Percentiles rank a stretch among this genome's conserved stretches.
Evolutionary conservation across 352 stramenopile genomes (phyloP).

Genomic region (Globisporangium alternatum): DNA sequence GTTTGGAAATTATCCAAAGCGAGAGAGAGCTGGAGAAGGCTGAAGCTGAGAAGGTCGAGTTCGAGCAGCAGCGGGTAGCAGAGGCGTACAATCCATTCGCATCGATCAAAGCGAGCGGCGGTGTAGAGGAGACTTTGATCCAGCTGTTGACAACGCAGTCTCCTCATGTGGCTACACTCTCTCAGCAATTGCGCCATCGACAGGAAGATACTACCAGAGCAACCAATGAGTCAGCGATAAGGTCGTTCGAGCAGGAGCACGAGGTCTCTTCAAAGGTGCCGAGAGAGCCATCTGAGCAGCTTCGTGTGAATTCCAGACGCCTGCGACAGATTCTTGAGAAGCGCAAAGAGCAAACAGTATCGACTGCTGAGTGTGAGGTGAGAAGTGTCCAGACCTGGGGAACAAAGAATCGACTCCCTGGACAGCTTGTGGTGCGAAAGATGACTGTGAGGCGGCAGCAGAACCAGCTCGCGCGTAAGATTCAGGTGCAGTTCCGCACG

Average conservation of each 20-base stretch:
- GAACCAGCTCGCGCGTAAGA: slow-evolving; percentile 41
- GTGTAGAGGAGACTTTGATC: slow-evolving; percentile 44
- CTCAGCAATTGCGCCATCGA: slow-evolving; percentile 44
- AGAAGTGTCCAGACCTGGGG: slow-evolving; percentile 20
- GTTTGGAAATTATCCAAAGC: slow-evolving; percentile 33
- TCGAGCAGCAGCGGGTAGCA: slow-evolving; percentile 20
- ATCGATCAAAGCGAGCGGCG: slow-evolving; percentile 46
- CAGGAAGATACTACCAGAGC: slow-evolving; percentile 40
- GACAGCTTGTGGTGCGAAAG: slow-evolving; percentile 44
- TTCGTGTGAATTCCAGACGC: slow-evolving; percentile 32
- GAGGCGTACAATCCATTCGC: slow-evolving; percentile 55
- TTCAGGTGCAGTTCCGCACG: slow-evolving; percentile 51
- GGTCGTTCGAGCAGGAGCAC: background rate
- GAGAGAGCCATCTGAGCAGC: background rate
- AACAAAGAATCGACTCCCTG: slow-evolving; percentile 44
- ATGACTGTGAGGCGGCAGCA: slow-evolving; percentile 36
- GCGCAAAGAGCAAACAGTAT: slow-evolving; percentile 26
- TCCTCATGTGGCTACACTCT: slow-evolving; percentile 22
- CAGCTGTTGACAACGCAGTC: slow-evolving; percentile 31
- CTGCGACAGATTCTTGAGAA: slow-evolving; percentile 37
- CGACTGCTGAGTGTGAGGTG: slow-evolving; percentile 31
- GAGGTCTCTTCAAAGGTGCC: background rate
- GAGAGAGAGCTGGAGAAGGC: slow-evolving; percentile 35
- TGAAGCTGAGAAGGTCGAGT: slow-evolving; percentile 15
- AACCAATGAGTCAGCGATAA: background rate